phyloP scores from a whole-genome alignment of 306 rosid species.

The Prunus padus region DNA sequence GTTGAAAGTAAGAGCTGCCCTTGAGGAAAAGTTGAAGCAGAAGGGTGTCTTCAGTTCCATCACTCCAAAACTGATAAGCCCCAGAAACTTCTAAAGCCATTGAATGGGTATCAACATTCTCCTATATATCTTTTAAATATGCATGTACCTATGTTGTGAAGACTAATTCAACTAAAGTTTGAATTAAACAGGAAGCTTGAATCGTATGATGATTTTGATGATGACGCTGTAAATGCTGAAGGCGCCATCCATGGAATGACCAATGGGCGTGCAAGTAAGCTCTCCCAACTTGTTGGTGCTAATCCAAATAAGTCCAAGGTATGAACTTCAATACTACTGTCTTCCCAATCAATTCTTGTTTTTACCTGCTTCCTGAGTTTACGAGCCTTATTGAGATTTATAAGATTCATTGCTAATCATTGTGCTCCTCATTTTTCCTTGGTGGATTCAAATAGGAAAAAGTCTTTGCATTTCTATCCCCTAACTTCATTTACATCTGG shows the following conservation, averaged over 20 bases:
- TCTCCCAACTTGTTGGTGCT: constrained; percentile 36
- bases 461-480: background rate
- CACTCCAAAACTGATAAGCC: constrained; percentile 46
- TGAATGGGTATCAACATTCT: constrained; percentile 59
- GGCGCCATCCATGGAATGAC: constrained; percentile 21
- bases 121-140: background rate
- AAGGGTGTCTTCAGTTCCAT: constrained; percentile 53
- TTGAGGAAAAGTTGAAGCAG: constrained; percentile 72
- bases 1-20: constrained; percentile 79
- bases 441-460: background rate
- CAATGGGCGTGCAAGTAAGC: constrained; percentile 41
- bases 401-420: background rate
- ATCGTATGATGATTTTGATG: constrained; percentile 77
- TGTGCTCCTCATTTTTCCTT: background rate
- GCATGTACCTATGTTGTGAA: constrained; percentile 19
- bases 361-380: background rate
- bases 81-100: constrained; percentile 49
- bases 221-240: constrained; percentile 47
- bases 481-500: background rate
- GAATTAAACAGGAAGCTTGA: constrained; percentile 59
- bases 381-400: background rate
- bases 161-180: constrained; percentile 30
- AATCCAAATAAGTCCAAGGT: constrained; percentile 65
- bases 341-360: background rate
- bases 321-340: constrained; percentile 1